phyloP scores from a whole-genome alignment of 1,139 yeast genomes.

The Hemisphaericaspora lyxosophila region DNA sequence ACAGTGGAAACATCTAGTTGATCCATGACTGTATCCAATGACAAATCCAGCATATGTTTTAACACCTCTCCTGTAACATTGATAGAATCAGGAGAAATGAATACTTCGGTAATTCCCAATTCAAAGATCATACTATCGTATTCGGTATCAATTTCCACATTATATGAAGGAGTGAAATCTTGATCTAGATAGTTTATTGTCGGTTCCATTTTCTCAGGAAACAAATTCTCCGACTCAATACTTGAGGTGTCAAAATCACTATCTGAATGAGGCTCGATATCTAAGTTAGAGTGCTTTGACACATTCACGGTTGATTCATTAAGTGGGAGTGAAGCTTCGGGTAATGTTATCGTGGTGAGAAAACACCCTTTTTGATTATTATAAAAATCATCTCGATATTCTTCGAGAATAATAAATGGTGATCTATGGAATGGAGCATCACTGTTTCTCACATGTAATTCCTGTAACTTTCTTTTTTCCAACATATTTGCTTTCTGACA shows the following conservation, averaged over 20 bases:
- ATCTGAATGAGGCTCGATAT: conserved; percentile 7
- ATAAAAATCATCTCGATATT: conserved; percentile 47
- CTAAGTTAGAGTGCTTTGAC: conserved; percentile 7
- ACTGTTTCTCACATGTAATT: conserved; percentile 61
- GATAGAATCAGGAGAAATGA: conserved; percentile 38
- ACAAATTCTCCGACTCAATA: conserved; percentile 2
- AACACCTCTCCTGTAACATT: conserved; percentile 28
- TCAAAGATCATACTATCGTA: conserved; percentile 57
- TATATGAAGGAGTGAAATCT: conserved; percentile 45
- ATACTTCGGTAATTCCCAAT: conserved; percentile 43
- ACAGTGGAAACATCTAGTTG: conserved; percentile 63
- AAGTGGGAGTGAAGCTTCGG: conserved; percentile 65
- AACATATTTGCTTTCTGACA: conserved; percentile 52
- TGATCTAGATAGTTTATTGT: conserved; percentile 38
- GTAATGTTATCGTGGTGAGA: conserved; percentile 62
- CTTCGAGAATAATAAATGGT: conserved; percentile 63
- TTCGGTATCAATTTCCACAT: conserved; percentile 44
- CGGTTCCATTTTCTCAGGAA: conserved; percentile 20
- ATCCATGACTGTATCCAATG: conserved; percentile 57
- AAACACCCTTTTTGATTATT: conserved; percentile 51
- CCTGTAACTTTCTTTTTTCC: conserved; percentile 53
- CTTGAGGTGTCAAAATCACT: conserved; percentile 3
- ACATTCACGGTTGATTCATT: conserved; percentile 20
- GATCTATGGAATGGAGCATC: conserved; percentile 85
- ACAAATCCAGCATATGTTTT: conserved; percentile 34